Evolutionary conservation across 805 yeast species (phyloP), one percentile per base, ranked within the genome.

Genomic region (Metschnikowia similis): DNA sequence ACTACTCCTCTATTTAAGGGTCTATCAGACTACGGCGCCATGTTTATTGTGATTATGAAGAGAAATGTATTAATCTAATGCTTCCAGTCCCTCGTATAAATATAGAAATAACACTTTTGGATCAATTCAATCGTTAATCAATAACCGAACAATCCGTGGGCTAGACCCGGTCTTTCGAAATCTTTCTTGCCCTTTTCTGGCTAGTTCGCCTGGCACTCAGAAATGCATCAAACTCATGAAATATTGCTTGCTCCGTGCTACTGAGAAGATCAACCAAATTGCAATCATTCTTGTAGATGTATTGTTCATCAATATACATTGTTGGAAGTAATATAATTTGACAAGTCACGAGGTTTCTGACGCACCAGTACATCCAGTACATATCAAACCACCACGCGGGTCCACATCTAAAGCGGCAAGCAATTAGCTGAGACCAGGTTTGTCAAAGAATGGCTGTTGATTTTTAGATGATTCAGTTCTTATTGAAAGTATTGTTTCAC

Each of bases 1-100:
- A 43, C n/a, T 55, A 55, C 41, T 43, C 55, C 27, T 47, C 58
- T 13, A 39, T 47, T 6, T 51, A 41, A 8, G 30, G n/a, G 8
- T 6, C 27, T 31, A 32, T 21, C 21, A 26, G 21, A 8, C 37
- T 28, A 41, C 26, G 37, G 9, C 34, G 21, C 36, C 21, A 39
- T 39, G 13, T 39, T 28, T 27, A 27, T 27, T 39, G 41, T 39
- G 39, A 21, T 36, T 27, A 36, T 36, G 26, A 21, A 21, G 39
- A 36, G 8, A 21, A 17, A 17, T 13, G 26, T 36, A 36, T 36
- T 10, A 17, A 36, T 36, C 29, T 28, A 27, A 17, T 28, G 39
- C 28, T 36, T 36, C n/a, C 8, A 36, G 29, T 36, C 14, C 21
- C 10, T 17, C 8, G 35, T 32, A 6, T 36, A 21, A 36, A 17